These are phyloP conservation scores for Aspergillus funiculosus DNA, from an alignment of 495 filamentous ascomycete genomes.

Conservation along the genomic window DNA sequence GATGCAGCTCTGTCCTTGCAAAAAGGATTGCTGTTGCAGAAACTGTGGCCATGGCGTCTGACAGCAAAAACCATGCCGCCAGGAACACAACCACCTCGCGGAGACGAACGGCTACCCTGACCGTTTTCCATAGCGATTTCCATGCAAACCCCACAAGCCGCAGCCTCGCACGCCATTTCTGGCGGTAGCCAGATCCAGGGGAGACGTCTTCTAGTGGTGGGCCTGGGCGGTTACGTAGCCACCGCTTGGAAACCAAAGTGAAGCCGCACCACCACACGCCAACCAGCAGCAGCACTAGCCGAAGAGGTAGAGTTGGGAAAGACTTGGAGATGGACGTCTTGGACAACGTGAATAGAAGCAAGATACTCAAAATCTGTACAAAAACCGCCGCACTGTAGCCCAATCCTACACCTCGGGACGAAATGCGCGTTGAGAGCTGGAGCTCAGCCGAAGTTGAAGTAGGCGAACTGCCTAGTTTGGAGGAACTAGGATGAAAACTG, in stretches of 20 bases:
- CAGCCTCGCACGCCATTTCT: slow-evolving; percentile 31
- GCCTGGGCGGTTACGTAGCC: slow-evolving; percentile 76
- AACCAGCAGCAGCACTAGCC: slow-evolving; percentile 71
- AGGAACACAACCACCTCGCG: slow-evolving; percentile 79
- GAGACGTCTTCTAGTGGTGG: slow-evolving; percentile 52
- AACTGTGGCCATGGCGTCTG: slow-evolving; percentile 82
- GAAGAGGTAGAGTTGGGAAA: slow-evolving; percentile 46
- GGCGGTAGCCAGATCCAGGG: slow-evolving; percentile 10
- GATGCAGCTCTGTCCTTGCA: slow-evolving; percentile 77
- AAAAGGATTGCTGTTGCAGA: slow-evolving; percentile 89
- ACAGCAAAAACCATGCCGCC: slow-evolving; percentile 81
- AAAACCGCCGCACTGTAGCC: slow-evolving; percentile 74
- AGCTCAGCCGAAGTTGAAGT: slow-evolving; percentile 55
- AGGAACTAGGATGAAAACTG: background rate
- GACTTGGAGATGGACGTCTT: slow-evolving; percentile 48
- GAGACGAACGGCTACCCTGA: slow-evolving; percentile 66
- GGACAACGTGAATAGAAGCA: slow-evolving; percentile 58
- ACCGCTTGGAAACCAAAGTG: slow-evolving; percentile 74
- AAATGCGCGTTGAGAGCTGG: slow-evolving; percentile 70
- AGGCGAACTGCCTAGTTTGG: slow-evolving; percentile 1
- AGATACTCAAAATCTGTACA: slow-evolving; percentile 67
- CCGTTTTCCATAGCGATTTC: slow-evolving; percentile 69
- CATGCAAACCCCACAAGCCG: slow-evolving; percentile 68
- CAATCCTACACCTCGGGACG: slow-evolving; percentile 72
- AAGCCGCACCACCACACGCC: slow-evolving; percentile 88